These are phyloP conservation scores for Polyplosphaeria fusca DNA, from an alignment of 495 filamentous ascomycete species.

Conservation along the genomic window DNA sequence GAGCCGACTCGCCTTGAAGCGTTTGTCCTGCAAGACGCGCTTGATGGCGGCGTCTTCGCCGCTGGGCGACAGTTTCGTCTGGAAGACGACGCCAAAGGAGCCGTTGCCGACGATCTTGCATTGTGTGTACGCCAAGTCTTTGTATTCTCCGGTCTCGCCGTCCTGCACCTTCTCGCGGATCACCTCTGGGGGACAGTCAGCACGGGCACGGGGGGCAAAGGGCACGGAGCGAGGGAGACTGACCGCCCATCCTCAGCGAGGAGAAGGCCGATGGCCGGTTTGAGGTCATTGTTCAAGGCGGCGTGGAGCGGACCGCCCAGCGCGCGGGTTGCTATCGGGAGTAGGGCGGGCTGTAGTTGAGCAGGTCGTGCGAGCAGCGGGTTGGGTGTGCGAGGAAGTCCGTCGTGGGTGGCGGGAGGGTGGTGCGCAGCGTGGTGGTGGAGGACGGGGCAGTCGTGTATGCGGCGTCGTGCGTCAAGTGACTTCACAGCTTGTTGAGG, in stretches of 20 bases:
- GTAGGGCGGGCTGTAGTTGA: conserved; percentile 50
- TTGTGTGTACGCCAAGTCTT: conserved; percentile 96
- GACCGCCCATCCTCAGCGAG: conserved; percentile 79
- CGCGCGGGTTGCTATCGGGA: conserved; percentile 41
- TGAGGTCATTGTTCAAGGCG: conserved; percentile 59
- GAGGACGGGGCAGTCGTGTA: conserved; percentile 33
- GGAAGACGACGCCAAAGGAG: conserved; percentile 97
- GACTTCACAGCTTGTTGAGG: neutral
- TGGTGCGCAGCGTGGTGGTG: conserved; percentile 1
- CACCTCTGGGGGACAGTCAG: conserved; percentile 64
- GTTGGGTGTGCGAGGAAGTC: conserved; percentile 45
- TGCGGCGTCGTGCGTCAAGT: neutral
- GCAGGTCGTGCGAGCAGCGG: conserved; percentile 45
- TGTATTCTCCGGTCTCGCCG: conserved; percentile 90
- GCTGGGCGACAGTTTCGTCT: conserved; percentile 94
- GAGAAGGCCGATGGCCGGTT: conserved; percentile 73
- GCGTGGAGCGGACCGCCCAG: conserved; percentile 12
- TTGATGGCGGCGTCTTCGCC: conserved; percentile 99
- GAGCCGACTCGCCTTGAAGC: conserved; percentile 76
- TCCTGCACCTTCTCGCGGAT: conserved; percentile 99
- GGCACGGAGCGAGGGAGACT: conserved; percentile 38
- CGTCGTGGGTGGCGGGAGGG: conserved; percentile 51
- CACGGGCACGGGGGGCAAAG: neutral
- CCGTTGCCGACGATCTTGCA: conserved; percentile 99
- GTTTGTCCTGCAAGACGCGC: conserved; percentile 95